Evolutionary conservation across 192 early-diverging fungal genomes (phyloP).

Genomic region (Coemansia sp.): DNA sequence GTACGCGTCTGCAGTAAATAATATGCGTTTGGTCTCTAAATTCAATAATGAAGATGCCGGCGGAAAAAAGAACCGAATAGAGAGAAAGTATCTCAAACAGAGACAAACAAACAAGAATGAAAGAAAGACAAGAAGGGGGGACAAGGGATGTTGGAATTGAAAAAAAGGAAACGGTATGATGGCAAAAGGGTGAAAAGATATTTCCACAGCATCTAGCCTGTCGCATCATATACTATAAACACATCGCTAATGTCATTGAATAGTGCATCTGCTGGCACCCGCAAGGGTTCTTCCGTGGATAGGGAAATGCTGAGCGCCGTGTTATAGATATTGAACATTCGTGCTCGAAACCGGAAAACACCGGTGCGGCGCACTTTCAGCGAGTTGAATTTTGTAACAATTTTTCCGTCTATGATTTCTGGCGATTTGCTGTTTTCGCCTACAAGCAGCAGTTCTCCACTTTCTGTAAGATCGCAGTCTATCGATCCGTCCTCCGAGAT

Average conservation of each 20-base stretch:
- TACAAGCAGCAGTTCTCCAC: slow-evolving; percentile 19
- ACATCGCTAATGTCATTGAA: slow-evolving; percentile 26
- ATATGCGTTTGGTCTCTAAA: neutral
- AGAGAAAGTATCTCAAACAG: neutral
- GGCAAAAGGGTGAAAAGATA: neutral
- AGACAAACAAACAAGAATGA: neutral
- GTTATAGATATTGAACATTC: slow-evolving; percentile 29
- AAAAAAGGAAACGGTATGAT: neutral
- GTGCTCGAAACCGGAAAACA: slow-evolving; percentile 21
- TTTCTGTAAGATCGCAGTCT: slow-evolving; percentile 21
- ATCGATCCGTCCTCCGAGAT: slow-evolving; percentile 33
- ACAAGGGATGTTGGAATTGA: neutral
- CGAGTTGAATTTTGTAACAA: slow-evolving; percentile 21
- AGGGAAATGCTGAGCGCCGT: slow-evolving; percentile 10
- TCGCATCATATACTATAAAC: slow-evolving; percentile 12
- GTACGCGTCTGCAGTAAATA: neutral
- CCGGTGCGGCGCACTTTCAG: slow-evolving; percentile 24
- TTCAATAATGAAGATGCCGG: slow-evolving; percentile 5
- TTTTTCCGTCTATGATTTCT: slow-evolving; percentile 8
- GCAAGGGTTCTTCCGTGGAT: slow-evolving; percentile 4
- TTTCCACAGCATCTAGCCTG: neutral
- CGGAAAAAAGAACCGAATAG: neutral
- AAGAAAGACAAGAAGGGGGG: neutral
- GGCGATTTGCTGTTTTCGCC: slow-evolving; percentile 16
- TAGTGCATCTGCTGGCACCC: slow-evolving; percentile 16